Evolutionary conservation across 371 early-diverging fungal genomes (phyloP).

Genomic region (Coemansia sp.): DNA sequence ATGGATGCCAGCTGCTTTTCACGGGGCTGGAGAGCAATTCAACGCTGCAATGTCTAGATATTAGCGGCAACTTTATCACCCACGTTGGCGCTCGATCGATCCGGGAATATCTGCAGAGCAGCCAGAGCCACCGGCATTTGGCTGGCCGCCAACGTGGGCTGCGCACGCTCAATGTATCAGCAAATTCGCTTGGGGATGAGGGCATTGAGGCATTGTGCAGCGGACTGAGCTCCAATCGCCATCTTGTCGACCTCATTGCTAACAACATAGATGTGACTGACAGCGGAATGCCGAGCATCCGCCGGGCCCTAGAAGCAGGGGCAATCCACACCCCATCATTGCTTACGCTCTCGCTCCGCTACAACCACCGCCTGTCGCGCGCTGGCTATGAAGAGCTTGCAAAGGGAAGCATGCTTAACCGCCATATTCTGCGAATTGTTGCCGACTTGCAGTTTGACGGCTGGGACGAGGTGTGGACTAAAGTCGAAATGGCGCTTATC

Average conservation of each 20-base stretch:
- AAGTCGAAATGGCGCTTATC: constrained; percentile 11
- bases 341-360: constrained; percentile 27
- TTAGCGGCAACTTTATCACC: constrained; percentile 30
- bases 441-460: constrained; percentile 28
- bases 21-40: constrained; percentile 7
- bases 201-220: constrained; percentile 19
- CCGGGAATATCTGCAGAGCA: constrained; percentile 4
- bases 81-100: constrained; percentile 16
- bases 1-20: constrained; percentile 25
- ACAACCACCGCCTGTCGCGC: constrained; percentile 13
- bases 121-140: background rate
- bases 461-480: constrained; percentile 25
- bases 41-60: constrained; percentile 10
- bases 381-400: constrained; percentile 10
- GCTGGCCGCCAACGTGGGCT: constrained; percentile 4
- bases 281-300: constrained; percentile 2
- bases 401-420: constrained; percentile 4
- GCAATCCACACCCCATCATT: constrained; percentile 11
- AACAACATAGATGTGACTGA: constrained; percentile 22
- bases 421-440: constrained; percentile 16
- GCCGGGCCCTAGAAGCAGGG: constrained; percentile 11
- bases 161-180: constrained; percentile 16
- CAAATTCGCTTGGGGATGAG: constrained; percentile 30
- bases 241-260: constrained; percentile 13
- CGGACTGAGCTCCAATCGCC: constrained; percentile 12